Percentiles rank a stretch among this genome's conserved stretches.
Evolutionary conservation across 2,329 filamentous ascomycete genomes (phyloP).

Genomic region (Pseudogymnoascus sp.): DNA sequence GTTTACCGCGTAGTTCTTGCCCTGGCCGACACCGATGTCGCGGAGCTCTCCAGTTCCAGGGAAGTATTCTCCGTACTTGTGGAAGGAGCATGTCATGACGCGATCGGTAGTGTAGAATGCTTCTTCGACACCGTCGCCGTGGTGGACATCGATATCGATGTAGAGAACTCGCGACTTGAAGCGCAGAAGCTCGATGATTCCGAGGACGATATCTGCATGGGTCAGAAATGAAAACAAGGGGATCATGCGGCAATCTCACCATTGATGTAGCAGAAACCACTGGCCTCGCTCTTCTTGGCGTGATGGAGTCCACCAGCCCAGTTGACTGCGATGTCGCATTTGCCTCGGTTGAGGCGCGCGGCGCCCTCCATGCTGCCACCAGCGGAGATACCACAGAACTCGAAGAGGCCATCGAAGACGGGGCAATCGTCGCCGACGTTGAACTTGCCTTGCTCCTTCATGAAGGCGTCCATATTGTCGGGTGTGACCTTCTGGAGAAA

Average conservation of each 20-base stretch:
- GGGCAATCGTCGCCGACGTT: slow-evolving; percentile 96
- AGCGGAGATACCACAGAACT: slow-evolving; percentile 91
- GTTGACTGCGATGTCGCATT: slow-evolving; percentile 95
- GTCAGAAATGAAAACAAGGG: slow-evolving; percentile 35
- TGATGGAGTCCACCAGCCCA: slow-evolving; percentile 97
- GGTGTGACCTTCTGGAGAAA: slow-evolving; percentile 93
- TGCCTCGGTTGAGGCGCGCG: slow-evolving; percentile 78
- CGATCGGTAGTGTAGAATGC: slow-evolving; percentile 90
- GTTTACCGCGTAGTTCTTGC: slow-evolving; percentile 86
- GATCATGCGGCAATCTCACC: slow-evolving; percentile 47
- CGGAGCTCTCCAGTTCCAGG: slow-evolving; percentile 83
- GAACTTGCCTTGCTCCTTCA: slow-evolving; percentile 86
- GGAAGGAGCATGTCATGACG: slow-evolving; percentile 88
- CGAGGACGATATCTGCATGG: slow-evolving; percentile 83
- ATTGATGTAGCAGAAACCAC: slow-evolving; percentile 97
- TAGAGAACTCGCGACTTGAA: slow-evolving; percentile 94
- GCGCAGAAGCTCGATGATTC: slow-evolving; percentile 84
- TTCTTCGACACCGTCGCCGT: slow-evolving; percentile 88
- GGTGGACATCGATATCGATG: slow-evolving; percentile 92
- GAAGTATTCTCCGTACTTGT: slow-evolving; percentile 97
- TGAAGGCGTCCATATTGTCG: slow-evolving; percentile 94
- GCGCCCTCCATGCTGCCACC: slow-evolving; percentile 93
- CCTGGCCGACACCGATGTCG: slow-evolving; percentile 79
- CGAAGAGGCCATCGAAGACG: slow-evolving; percentile 95
- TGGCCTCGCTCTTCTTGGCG: slow-evolving; percentile 93